A percentile compares a stretch with the other conserved stretches of the same genome.
These are phyloP conservation scores for Saccharomycopsis lassenensis DNA, from an alignment of 805 yeast genomes.

Conservation along the genomic window DNA sequence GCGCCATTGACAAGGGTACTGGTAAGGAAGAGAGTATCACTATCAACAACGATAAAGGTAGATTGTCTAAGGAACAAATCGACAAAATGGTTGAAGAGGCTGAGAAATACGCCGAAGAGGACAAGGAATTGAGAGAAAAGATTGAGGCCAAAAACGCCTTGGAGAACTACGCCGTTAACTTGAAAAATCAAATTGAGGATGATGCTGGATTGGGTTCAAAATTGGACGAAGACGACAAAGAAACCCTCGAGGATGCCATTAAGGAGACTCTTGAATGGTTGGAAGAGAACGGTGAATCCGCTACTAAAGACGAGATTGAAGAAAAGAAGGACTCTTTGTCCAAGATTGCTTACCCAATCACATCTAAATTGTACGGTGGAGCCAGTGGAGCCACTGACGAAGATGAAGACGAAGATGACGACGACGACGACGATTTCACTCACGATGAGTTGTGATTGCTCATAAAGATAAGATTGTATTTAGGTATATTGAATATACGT, in stretches of 20 bases:
- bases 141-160: constrained; percentile 80
- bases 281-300: constrained; percentile 77
- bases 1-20: constrained; percentile 88
- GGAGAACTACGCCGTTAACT: constrained; percentile 79
- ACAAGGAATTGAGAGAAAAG: constrained; percentile 69
- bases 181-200: constrained; percentile 27
- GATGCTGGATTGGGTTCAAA: constrained; percentile 41
- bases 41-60: constrained; percentile 88
- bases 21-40: constrained; percentile 88
- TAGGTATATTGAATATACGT: no score
- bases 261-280: constrained; percentile 81
- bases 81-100: constrained; percentile 98
- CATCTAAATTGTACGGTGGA: constrained; percentile 70
- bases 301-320: constrained; percentile 85
- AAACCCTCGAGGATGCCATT: constrained; percentile 75
- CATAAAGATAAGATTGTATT: not conserved
- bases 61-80: constrained; percentile 86
- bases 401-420: constrained; percentile 40
- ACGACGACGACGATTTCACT: constrained; percentile 42
- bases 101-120: constrained; percentile 88
- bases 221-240: constrained; percentile 85
- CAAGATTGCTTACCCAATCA: constrained; percentile 82
- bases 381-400: constrained; percentile 36
- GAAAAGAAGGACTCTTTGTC: constrained; percentile 81
- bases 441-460: constrained; percentile 54